Evolutionary conservation across 2,329 filamentous ascomycete species (phyloP), one percentile per base, ranked within the genome.

Genomic region (Fusarium acutatum): DNA sequence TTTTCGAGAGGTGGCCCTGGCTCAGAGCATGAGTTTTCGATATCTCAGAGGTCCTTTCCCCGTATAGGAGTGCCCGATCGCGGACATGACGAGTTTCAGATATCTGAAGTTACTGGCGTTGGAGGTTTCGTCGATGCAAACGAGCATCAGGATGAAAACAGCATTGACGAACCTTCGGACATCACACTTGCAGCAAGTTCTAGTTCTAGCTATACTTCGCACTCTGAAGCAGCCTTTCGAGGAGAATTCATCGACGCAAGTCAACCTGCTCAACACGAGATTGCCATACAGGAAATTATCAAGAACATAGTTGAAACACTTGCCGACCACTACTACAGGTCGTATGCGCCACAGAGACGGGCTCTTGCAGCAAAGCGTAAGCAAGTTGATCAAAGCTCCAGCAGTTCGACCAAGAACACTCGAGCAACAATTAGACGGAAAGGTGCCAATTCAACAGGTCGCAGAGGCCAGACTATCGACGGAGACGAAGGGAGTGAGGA

Each of bases 61-160:
- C 7, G 2, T 8, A 26, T 32, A 24, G 7, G 7, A 10, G 40
- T 0, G 4, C 4, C 20, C 14, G 0, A 24, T 12, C 1, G 7
- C 7, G 14, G 1, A 2, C 11, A 5, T 14, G 7, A 12, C 14
- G 24, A 26, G 17, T 18, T 40, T 18, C 24, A 26, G 6, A 20
- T 9, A 17, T 26, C 10, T 28, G 10, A 5, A 2, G 3, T 50
- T 1, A 17, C 6, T 17, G 32, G 46, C 0, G 35, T 61, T 12
- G 10, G 26, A 15, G 18, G 52, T 15, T 56, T 46, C 8, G 32
- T 22, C 18, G 2, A 20, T 41, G 24, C 6, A 35, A 30, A 15
- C 12, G 12, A 24, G 24, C 26, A 7, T 28, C 14, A 13, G 40
- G 28, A n/a, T n/a, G 18, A 6, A 18, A 26, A 11, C 5, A 12